Evolutionary conservation across 345 rosid genomes (phyloP).

Genomic region (Anastatica hierochuntica): DNA sequence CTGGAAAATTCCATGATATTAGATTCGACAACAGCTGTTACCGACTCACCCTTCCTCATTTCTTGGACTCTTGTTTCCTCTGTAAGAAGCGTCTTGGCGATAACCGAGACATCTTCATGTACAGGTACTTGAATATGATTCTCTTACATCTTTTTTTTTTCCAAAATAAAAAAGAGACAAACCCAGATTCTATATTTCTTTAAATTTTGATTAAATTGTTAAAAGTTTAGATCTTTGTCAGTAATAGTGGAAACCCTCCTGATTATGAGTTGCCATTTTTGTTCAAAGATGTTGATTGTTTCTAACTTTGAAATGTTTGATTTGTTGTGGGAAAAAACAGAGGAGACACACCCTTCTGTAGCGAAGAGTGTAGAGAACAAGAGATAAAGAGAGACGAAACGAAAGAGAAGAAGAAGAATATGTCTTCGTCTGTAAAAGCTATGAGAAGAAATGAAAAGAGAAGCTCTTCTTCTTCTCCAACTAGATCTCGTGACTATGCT

Average conservation of each 20-base stretch:
- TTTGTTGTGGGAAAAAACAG: conserved; percentile 29
- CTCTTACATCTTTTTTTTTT: background rate
- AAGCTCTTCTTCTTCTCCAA: conserved; percentile 27
- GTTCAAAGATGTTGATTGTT: background rate
- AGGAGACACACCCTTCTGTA: conserved; percentile 85
- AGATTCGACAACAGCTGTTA: conserved; percentile 34
- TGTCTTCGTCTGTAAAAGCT: conserved; percentile 59
- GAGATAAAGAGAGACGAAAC: conserved; percentile 68
- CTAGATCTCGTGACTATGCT: conserved; percentile 27
- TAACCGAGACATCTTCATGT: conserved; percentile 79
- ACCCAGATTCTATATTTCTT: too few species aligned
- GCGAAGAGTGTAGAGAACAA: conserved; percentile 78
- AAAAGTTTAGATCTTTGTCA: too few species aligned
- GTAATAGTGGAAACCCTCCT: too few species aligned
- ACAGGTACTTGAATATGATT: conserved; percentile 36
- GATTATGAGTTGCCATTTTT: too few species aligned
- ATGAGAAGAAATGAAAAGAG: conserved; percentile 36
- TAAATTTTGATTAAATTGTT: too few species aligned
- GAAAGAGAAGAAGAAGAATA: conserved; percentile 42
- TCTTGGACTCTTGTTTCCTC: conserved; percentile 56
- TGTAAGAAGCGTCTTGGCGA: conserved; percentile 59
- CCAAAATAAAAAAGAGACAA: too few species aligned
- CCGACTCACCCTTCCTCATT: conserved; percentile 37
- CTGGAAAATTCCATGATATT: conserved; percentile 39
- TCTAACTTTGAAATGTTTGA: background rate